These are phyloP conservation scores for Favolaschia claudopus DNA, from an alignment of 768 basidiomycete species.

Conservation along the genomic window DNA sequence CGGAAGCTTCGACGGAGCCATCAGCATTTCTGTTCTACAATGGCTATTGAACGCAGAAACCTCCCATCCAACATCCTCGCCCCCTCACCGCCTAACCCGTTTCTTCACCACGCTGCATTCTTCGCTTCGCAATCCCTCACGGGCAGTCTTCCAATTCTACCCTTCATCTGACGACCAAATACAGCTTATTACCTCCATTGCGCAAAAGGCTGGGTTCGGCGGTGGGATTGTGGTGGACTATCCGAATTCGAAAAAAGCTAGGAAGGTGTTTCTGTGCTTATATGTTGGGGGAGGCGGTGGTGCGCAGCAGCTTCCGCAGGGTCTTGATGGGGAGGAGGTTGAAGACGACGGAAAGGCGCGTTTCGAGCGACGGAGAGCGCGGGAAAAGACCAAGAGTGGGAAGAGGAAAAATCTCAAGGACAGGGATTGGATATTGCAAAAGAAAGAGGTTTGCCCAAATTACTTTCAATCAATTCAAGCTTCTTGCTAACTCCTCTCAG, in stretches of 20 bases:
- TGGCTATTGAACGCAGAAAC: slow-evolving; percentile 98
- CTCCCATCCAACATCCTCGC: slow-evolving; percentile 87
- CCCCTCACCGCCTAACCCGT: slow-evolving; percentile 80
- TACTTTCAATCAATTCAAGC: not conserved
- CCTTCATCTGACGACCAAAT: slow-evolving; percentile 98
- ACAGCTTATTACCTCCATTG: slow-evolving; percentile 90
- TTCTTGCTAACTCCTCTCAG: slow-evolving; percentile 43
- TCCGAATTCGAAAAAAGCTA: slow-evolving; percentile 95
- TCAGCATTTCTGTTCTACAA: slow-evolving; percentile 98
- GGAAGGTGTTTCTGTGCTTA: slow-evolving; percentile 92
- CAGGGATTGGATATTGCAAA: slow-evolving; percentile 93
- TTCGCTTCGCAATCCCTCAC: slow-evolving; percentile 82
- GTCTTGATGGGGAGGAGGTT: slow-evolving; percentile 73
- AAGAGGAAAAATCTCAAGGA: slow-evolving; percentile 79
- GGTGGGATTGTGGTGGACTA: slow-evolving; percentile 97
- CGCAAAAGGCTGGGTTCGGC: slow-evolving; percentile 94
- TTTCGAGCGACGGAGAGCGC: slow-evolving; percentile 79
- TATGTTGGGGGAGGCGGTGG: slow-evolving; percentile 84
- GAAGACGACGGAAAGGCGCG: slow-evolving; percentile 59
- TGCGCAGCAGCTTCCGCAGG: slow-evolving; percentile 74
- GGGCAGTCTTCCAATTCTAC: slow-evolving; percentile 94
- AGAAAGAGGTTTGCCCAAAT: slow-evolving; percentile 80
- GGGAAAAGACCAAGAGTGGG: slow-evolving; percentile 60
- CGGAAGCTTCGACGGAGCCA: slow-evolving; percentile 97
- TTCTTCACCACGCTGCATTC: slow-evolving; percentile 96